A percentile compares a stretch with the other conserved stretches of the same genome.
These are phyloP conservation scores for Suhomyces pyralidae DNA, from an alignment of 805 yeast species.

Conservation along the genomic window DNA sequence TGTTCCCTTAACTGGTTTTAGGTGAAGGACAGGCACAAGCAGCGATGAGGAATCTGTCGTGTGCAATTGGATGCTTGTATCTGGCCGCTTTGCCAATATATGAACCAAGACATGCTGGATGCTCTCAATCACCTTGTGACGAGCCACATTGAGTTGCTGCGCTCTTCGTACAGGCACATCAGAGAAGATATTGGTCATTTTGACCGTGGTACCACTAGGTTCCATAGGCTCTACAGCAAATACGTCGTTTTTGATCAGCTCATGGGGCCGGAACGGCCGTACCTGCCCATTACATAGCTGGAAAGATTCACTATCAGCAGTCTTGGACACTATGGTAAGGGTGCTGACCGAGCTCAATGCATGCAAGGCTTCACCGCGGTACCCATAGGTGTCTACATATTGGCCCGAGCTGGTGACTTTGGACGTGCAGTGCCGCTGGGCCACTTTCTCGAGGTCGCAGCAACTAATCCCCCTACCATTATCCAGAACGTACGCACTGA, in stretches of 20 bases:
- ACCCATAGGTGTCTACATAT: constrained; percentile 4
- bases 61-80: constrained; percentile 13
- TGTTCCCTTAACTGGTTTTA: constrained; percentile 5
- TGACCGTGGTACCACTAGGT: constrained; percentile 37
- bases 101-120: constrained; percentile 29
- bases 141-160: constrained; percentile 18
- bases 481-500: constrained; percentile 50
- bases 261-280: neutral
- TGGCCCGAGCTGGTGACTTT: neutral
- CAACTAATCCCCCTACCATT: constrained; percentile 68
- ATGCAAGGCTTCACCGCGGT: constrained; percentile 11
- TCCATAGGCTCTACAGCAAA: constrained; percentile 5
- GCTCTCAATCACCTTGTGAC: constrained; percentile 19
- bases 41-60: constrained; percentile 2
- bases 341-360: constrained; percentile 23
- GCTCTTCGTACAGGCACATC: constrained; percentile 43
- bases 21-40: constrained; percentile 8
- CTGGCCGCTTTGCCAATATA: constrained; percentile 23
- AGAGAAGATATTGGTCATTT: constrained; percentile 38
- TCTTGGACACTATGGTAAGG: constrained; percentile 47
- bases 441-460: constrained; percentile 47
- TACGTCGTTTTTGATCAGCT: neutral
- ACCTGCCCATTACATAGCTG: neutral
- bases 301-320: constrained; percentile 13
- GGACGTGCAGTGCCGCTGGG: constrained; percentile 35